A percentile compares a stretch with the other conserved stretches of the same genome.
Evolutionary conservation across 768 basidiomycete species (phyloP).

Genomic region (Boletus tylopilopsis): DNA sequence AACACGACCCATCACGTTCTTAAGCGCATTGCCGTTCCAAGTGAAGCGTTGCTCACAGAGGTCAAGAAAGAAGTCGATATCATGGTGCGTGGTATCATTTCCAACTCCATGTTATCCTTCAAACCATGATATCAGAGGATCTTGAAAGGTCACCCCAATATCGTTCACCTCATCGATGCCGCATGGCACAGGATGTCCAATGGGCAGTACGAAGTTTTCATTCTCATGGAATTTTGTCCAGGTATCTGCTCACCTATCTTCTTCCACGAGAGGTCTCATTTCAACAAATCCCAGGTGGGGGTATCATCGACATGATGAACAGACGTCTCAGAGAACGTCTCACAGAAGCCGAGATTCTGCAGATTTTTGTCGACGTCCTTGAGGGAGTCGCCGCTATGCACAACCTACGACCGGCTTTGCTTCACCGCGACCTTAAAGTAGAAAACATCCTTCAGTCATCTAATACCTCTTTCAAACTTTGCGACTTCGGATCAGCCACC

Average conservation of each 20-base stretch:
- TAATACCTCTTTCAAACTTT: conserved; percentile 84
- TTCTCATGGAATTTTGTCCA: conserved; percentile 97
- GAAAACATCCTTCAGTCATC: conserved; percentile 96
- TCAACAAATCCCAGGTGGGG: conserved; percentile 60
- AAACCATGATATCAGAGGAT: conserved; percentile 58
- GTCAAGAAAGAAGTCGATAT: conserved; percentile 98
- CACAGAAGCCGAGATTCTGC: conserved; percentile 93
- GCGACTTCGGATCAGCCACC: conserved; percentile 95
- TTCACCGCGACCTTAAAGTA: conserved; percentile 98
- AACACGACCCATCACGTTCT: conserved; percentile 95
- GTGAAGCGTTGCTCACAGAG: conserved; percentile 84
- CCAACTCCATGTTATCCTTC: conserved; percentile 19
- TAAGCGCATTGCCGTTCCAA: conserved; percentile 91
- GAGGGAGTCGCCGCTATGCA: conserved; percentile 98
- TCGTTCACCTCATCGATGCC: conserved; percentile 94
- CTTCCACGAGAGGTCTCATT: conserved; percentile 8
- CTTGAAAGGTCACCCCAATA: conserved; percentile 89
- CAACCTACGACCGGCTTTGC: conserved; percentile 79
- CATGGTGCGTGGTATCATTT: conserved; percentile 63
- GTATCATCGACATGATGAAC: conserved; percentile 99
- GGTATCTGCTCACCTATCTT: conserved; percentile 43
- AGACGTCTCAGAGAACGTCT: conserved; percentile 89
- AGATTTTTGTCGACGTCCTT: conserved; percentile 97
- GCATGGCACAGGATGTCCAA: conserved; percentile 83
- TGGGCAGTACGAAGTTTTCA: conserved; percentile 92